A percentile compares a stretch with the other conserved stretches of the same genome.
These are phyloP conservation scores for Ophiocordyceps camponoti-floridani DNA, from an alignment of 2,329 filamentous ascomycete species.

Conservation along the genomic window DNA sequence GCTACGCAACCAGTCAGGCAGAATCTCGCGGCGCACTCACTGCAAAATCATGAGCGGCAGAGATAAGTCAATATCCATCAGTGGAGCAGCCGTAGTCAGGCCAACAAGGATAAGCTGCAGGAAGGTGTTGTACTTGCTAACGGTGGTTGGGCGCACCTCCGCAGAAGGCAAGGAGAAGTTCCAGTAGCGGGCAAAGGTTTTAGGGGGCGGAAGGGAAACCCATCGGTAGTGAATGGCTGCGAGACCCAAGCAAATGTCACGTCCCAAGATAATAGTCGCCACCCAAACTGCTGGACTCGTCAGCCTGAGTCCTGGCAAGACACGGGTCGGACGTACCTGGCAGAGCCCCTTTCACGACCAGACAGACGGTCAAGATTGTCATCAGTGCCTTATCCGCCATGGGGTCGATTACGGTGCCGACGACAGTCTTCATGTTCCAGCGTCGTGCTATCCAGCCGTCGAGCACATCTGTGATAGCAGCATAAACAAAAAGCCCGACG, in stretches of 20 bases:
- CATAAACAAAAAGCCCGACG: constrained; percentile 76
- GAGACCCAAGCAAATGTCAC: constrained; percentile 67
- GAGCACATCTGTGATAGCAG: constrained; percentile 76
- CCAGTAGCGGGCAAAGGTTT: constrained; percentile 88
- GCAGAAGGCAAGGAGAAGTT: constrained; percentile 85
- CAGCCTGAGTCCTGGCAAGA: background rate
- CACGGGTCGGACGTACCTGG: constrained; percentile 38
- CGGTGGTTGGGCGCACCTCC: constrained; percentile 66
- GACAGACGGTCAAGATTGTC: constrained; percentile 75
- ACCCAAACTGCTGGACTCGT: constrained; percentile 47
- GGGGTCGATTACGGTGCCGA: constrained; percentile 86
- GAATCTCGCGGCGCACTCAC: constrained; percentile 27
- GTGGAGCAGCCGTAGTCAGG: constrained; percentile 61
- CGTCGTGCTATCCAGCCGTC: constrained; percentile 86
- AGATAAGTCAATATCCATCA: constrained; percentile 43
- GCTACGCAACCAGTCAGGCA: background rate
- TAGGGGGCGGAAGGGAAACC: constrained; percentile 83
- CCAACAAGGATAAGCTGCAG: constrained; percentile 79
- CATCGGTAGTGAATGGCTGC: constrained; percentile 90
- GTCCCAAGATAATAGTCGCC: constrained; percentile 74
- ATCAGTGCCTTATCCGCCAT: constrained; percentile 96
- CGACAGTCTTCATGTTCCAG: constrained; percentile 81
- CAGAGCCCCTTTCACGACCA: constrained; percentile 67
- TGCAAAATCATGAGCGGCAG: constrained; percentile 41
- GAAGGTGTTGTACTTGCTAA: constrained; percentile 88